phyloP scores from a whole-genome alignment of 257 asterid genomes.

The Solanum ossicruentum region DNA sequence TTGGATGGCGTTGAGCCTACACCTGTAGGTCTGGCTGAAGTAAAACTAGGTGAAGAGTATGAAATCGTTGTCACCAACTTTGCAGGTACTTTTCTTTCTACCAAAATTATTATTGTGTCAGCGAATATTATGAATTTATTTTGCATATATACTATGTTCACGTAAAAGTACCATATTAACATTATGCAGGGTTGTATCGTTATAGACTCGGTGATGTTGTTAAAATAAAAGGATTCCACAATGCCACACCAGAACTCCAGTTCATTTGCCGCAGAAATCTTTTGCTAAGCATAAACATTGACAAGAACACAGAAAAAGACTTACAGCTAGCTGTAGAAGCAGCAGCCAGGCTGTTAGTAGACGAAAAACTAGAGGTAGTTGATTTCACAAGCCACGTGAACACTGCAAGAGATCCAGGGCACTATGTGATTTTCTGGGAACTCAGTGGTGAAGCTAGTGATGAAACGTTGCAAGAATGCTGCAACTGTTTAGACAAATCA shows the following conservation, averaged over 20 bases:
- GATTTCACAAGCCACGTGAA: conserved; percentile 86
- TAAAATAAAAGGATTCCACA: conserved; percentile 74
- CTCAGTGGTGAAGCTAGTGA: conserved; percentile 46
- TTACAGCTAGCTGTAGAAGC: conserved; percentile 73
- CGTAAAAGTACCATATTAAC: not conserved
- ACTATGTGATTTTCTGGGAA: conserved; percentile 83
- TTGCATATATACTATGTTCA: not conserved
- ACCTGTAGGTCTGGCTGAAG: conserved; percentile 64
- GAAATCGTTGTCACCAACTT: conserved; percentile 69
- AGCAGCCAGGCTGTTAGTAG: conserved; percentile 42
- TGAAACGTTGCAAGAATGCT: conserved; percentile 50
- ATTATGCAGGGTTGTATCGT: conserved; percentile 76
- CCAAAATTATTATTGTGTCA: not conserved
- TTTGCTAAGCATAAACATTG: conserved; percentile 72
- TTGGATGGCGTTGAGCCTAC: conserved; percentile 15
- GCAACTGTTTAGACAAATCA: conserved; percentile 70
- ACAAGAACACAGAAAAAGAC: conserved; percentile 92
- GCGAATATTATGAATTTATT: not conserved
- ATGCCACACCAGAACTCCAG: conserved; percentile 78
- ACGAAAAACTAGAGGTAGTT: conserved; percentile 55
- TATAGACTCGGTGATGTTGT: conserved; percentile 81
- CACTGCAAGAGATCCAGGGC: conserved; percentile 47
- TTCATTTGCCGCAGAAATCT: conserved; percentile 82
- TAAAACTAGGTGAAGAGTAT: conserved; percentile 63
- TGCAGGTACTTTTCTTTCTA: conserved; percentile 39